Evolutionary conservation across 768 basidiomycete genomes (phyloP).

Genomic region (Lanmaoa rubissima): DNA sequence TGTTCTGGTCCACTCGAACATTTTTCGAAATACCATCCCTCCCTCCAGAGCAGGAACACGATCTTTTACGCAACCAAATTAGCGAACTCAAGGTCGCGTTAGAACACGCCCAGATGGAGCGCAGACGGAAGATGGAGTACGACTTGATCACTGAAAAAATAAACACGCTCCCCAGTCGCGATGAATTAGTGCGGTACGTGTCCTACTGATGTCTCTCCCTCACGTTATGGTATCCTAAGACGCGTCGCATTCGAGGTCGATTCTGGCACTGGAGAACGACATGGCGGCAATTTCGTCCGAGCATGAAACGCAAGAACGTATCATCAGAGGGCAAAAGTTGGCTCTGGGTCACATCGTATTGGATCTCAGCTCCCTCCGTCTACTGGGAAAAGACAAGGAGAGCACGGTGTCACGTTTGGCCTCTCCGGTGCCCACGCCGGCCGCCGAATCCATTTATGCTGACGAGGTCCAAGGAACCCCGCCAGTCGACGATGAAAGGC

Average conservation of each 20-base stretch:
- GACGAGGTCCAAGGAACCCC: constrained; percentile 25
- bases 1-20: constrained; percentile 6
- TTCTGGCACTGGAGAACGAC: constrained; percentile 69
- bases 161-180: constrained; percentile 70
- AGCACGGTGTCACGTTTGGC: constrained; percentile 38
- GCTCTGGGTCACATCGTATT: constrained; percentile 64
- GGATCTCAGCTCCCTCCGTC: constrained; percentile 59
- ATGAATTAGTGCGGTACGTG: constrained; percentile 74
- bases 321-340: constrained; percentile 63
- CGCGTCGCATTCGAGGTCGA: constrained; percentile 47
- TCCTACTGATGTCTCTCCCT: background rate
- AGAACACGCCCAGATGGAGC: constrained; percentile 75
- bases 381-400: constrained; percentile 69
- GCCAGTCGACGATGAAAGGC: constrained; percentile 33
- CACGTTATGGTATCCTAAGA: background rate
- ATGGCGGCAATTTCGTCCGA: constrained; percentile 72
- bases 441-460: constrained; percentile 36
- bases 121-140: constrained; percentile 82
- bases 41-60: constrained; percentile 65
- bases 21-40: background rate
- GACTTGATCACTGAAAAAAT: constrained; percentile 82
- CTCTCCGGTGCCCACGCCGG: constrained; percentile 48
- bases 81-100: constrained; percentile 72
- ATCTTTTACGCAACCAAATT: constrained; percentile 63
- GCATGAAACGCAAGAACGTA: constrained; percentile 68